Evolutionary conservation across 23 red algal species (phyloP), one percentile per base, ranked within the genome.

Genomic region (Gracilariopsis chorda): DNA sequence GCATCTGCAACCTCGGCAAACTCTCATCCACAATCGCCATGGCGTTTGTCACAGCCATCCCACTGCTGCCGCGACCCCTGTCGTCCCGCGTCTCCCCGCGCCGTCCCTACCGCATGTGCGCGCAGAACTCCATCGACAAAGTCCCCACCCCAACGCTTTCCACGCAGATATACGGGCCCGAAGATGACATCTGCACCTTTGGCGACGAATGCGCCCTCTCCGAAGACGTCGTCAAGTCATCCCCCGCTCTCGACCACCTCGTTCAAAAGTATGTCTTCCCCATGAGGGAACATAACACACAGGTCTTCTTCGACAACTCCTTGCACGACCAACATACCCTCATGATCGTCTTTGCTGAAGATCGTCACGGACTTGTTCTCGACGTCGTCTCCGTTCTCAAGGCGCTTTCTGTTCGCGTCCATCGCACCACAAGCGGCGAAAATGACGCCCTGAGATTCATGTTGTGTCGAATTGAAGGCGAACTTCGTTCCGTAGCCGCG

Each of bases 281-380:
- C 29, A 87, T 94, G 91, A 80, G 91, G 17, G 91, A 84, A 11
- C 51, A 94, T 35, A 80, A 94, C 81, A 94, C 91, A 7, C 58
- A 84, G 14, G 91, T 94, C 13, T 94, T 94, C 71, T 94, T 94
- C 63, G 91, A 94, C 73, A 84, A 94, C 36, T 69, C 57, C 17
- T 24, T 85, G 19, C 51, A 71, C 23, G 37, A 77, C 13, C n/a
- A 63, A 27, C 64, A 65, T 48, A 94, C 91, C 4, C 46, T 94
- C 34, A 72, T 82, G 35, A 67, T 94, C 42, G 91, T 94, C 5
- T 94, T 94, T 30, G 72, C 91, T 12, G 45, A 78, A 12, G 80
- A 86, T 70, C 48, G 80, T 12, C 91, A 94, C 42, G 91, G 91
- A 14, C 64, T 94, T 23, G 78, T 86, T 4, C 79, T 94, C 14